Evolutionary conservation across 75 land plant species (phyloP), one percentile per base, ranked within the genome.

Genomic region (Chamaecyparis obtusa): DNA sequence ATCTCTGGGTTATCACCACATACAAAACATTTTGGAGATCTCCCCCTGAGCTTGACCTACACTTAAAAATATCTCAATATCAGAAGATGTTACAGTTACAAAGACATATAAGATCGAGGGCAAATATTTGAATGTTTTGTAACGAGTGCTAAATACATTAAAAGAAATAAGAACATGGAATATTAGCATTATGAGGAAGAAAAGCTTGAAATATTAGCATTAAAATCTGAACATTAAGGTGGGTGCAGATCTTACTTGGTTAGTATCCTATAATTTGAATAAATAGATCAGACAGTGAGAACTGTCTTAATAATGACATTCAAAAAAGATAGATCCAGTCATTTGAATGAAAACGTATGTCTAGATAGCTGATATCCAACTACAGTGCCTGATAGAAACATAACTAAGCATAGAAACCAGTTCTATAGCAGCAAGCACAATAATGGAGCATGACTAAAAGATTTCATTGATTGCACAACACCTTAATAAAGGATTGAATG

Each of bases 11-110:
- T 87, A 48, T 95, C 97, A 57, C 99, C 95, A 92, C 99, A 98
- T 82, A 88, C 93, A 74, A 77, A 87, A 90, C 99, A 98, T 13
- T 91, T 86, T 74, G 83, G 88, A 81, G 96, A 94, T 86, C 91
- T 94, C 17, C 97, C 97, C 72, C 99, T 91, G 32, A 98, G 93
- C 85, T 95, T 98, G 51, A 98, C 97, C 98, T 96, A 49, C 86
- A 81, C 30, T 41, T 78, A 81, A 3, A 46, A 46, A 81, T 81
- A 81, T 9, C 35, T 81, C 27, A 46, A 44, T 46, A n/a, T 81
- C 43, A 44, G 83, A 80, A 80, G 3, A 44, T 51, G 19, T 30
- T 54, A 56, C 57, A 54, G 48, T 56, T 15, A 84, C 67, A 84
- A 84, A 35, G 15, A 10, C 41, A 86, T 33, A 33, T 32, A 32